phyloP scores from a whole-genome alignment of 2,329 filamentous ascomycete species.

The Tolypocladium tropicale region DNA sequence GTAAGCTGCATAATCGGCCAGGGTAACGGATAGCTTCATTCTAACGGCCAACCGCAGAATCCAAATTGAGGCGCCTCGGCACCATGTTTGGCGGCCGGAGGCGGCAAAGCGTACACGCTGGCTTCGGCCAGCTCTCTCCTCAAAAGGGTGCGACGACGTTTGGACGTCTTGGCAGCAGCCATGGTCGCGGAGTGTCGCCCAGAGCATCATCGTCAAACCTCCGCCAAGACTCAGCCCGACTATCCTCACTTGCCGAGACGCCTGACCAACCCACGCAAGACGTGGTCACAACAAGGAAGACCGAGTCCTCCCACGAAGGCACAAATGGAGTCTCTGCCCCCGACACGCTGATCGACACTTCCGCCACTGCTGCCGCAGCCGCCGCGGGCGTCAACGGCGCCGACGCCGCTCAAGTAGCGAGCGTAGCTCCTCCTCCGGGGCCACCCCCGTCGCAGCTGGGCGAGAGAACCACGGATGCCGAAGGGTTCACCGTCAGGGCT shows the following conservation, averaged over 20 bases:
- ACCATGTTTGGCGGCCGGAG: constrained; percentile 55
- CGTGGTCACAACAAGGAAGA: constrained; percentile 10
- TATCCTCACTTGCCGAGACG: constrained; percentile 49
- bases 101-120: constrained; percentile 55
- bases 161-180: constrained; percentile 54
- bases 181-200: constrained; percentile 46
- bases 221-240: constrained; percentile 37
- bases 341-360: constrained; percentile 18
- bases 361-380: constrained; percentile 12
- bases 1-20: constrained; percentile 9
- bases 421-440: constrained; percentile 40
- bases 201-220: constrained; percentile 50
- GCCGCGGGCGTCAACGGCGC: constrained; percentile 36
- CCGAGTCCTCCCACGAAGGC: constrained; percentile 26
- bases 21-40: neutral
- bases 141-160: constrained; percentile 44
- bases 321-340: constrained; percentile 32
- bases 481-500: constrained; percentile 67
- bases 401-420: constrained; percentile 34
- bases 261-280: constrained; percentile 27
- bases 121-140: constrained; percentile 48
- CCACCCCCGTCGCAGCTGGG: constrained; percentile 36
- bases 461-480: constrained; percentile 47
- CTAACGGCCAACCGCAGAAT: constrained; percentile 29
- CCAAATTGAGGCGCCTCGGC: constrained; percentile 52